Conservation (phyloP, 2,329 filamentous ascomycete species). For the Chalaropsis thielavioides region DNA sequence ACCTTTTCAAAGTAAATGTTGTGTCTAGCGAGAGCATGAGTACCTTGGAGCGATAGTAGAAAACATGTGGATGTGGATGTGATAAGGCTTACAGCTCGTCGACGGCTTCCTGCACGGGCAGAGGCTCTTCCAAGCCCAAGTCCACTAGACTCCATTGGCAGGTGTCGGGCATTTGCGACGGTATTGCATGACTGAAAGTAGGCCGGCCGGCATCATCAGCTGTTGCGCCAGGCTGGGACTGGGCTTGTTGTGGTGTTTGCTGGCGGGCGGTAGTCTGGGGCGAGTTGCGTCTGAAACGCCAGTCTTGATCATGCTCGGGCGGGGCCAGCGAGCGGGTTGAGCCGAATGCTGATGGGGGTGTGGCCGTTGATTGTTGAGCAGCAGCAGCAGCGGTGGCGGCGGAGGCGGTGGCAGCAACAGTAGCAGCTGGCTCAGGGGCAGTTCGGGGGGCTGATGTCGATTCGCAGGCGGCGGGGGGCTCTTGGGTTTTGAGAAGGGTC, state of each 20-base stretch:
- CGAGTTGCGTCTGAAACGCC: slow-evolving; percentile 42
- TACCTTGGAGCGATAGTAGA: not conserved
- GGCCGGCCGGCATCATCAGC: not conserved
- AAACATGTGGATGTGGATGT: not conserved
- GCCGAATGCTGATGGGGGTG: not conserved
- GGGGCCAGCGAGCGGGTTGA: not conserved
- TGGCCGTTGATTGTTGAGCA: not conserved
- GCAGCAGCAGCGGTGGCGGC: slow-evolving; percentile 9
- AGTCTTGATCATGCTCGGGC: not conserved
- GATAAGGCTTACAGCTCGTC: slow-evolving; percentile 56
- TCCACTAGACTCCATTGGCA: slow-evolving; percentile 56
- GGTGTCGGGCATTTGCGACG: not conserved
- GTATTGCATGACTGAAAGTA: not conserved
- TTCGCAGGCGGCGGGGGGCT: slow-evolving; percentile 26
- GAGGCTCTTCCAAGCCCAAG: slow-evolving; percentile 43
- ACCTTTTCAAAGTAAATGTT: slow-evolving; percentile 83
- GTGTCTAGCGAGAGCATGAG: slow-evolving; percentile 36
- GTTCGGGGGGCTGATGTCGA: not conserved
- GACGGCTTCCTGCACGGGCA: slow-evolving; percentile 47
- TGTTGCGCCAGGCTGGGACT: not conserved
- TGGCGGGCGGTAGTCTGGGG: slow-evolving; percentile 26
- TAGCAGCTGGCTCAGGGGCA: slow-evolving; percentile 5
- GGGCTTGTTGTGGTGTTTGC: not conserved
- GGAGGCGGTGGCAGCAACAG: not conserved
- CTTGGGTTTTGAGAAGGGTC: slow-evolving; percentile 71